These are phyloP conservation scores for Trebouxiophyceae sp. DNA, from an alignment of 163 green algal species.

Conservation along the genomic window DNA sequence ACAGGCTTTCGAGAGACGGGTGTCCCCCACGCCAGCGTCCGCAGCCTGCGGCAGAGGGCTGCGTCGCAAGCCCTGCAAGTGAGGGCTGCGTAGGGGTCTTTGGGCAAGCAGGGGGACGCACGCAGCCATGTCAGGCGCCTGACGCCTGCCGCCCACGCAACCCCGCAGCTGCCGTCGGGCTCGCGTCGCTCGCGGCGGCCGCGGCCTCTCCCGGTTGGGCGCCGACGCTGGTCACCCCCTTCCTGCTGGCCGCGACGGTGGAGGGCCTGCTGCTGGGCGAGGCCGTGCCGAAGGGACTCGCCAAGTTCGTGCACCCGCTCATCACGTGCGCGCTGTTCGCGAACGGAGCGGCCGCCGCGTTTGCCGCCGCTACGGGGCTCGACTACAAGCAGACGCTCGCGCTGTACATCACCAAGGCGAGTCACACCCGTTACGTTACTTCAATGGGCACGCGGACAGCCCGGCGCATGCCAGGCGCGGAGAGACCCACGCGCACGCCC, in stretches of 20 bases:
- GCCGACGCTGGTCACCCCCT: conserved; percentile 8
- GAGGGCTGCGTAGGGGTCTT: too few relatives aligned
- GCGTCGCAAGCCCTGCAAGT: too few relatives aligned
- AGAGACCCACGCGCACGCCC: too few relatives aligned
- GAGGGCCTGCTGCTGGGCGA: conserved; percentile 59
- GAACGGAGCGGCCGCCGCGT: conserved; percentile 39
- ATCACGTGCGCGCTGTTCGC: conserved; percentile 47
- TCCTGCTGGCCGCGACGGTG: conserved; percentile 46
- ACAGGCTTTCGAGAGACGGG: too few relatives aligned
- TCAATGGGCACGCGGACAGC: too few relatives aligned
- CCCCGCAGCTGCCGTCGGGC: conserved; percentile 5
- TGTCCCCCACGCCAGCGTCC: too few relatives aligned
- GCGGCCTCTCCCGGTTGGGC: background rate
- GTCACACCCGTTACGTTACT: too few relatives aligned
- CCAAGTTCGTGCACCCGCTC: conserved; percentile 58
- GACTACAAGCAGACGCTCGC: conserved; percentile 42
- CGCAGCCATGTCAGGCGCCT: too few relatives aligned
- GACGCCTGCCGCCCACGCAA: too few relatives aligned
- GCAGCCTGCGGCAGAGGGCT: too few relatives aligned
- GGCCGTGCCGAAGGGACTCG: conserved; percentile 29
- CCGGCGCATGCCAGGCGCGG: too few relatives aligned
- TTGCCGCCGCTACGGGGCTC: conserved; percentile 37
- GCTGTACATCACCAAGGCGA: conserved; percentile 55
- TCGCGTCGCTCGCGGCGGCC: background rate
- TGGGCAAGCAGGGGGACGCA: too few relatives aligned